phyloP scores from a whole-genome alignment of 148 eudicot species.

The Vaccinium corymbosum region DNA sequence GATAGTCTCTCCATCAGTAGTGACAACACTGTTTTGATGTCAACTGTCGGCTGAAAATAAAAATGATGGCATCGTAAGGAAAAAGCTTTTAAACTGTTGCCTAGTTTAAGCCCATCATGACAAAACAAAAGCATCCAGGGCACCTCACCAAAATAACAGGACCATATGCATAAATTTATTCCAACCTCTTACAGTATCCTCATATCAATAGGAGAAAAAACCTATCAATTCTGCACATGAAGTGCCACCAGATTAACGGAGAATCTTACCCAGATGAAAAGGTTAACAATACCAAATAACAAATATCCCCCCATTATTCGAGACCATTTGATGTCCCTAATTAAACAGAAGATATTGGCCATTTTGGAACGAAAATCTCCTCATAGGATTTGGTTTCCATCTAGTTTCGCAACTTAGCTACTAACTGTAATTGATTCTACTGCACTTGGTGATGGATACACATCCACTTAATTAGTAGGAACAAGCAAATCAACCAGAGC shows the following conservation, averaged over 20 bases:
- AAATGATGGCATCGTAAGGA: conserved; percentile 21
- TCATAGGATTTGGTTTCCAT: not conserved
- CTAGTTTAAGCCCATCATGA: not conserved
- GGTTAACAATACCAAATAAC: not conserved
- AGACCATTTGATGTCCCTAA: not conserved
- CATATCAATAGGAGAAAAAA: not conserved
- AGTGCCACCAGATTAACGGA: not conserved
- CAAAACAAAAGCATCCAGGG: conserved; percentile 1
- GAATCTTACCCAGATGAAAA: conserved; percentile 2
- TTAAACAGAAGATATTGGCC: not conserved
- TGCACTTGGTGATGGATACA: not conserved
- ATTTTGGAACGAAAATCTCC: not conserved
- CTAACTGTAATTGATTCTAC: not conserved
- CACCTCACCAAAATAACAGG: not conserved
- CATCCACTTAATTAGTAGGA: not conserved
- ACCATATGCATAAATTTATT: not conserved
- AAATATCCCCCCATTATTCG: not conserved
- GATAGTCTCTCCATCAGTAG: conserved; percentile 95
- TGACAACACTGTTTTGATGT: conserved; percentile 83
- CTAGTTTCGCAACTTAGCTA: not conserved
- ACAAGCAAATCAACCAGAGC: not conserved
- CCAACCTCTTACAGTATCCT: not conserved
- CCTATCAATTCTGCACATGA: not conserved
- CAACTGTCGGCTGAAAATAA: conserved; percentile 75
- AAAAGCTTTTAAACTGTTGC: not conserved